Evolutionary conservation across 805 yeast species (phyloP), one percentile per base, ranked within the genome.

Genomic region (Ogataea naganishii): DNA sequence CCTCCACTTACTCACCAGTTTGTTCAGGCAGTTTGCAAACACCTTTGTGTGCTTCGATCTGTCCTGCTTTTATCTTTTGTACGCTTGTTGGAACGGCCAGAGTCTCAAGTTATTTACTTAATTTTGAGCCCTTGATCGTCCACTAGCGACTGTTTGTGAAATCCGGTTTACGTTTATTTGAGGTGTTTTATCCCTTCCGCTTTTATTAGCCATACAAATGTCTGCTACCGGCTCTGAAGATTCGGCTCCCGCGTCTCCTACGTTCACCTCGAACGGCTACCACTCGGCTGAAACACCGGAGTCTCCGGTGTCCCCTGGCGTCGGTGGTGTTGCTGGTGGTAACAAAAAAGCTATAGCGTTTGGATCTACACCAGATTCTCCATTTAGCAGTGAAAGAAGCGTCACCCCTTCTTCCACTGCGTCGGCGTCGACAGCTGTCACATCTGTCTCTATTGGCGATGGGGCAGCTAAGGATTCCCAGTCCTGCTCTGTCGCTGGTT

Each of bases 331-430:
- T 11, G 9, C 22, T 11, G n/a, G 9, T 11, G n/a, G 22, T 9
- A 20, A 20, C 11, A 9, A 20, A 9, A 20, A 20, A 20, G n/a
- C n/a, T n/a, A n/a, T n/a, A n/a, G n/a, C n/a, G n/a, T n/a, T n/a
- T n/a, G n/a, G 12, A 11, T 8, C 31, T 4, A 14, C 10, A 6
- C 51, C 53, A 8, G 46, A 44, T 13, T 54, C 60, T 8, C 61
- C 62, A 3, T 39, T 44, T 32, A 47, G 45, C 25, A 47, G 48
- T 33, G 56, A 47, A 20, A 48, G 56, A 41, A 49, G 52, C 35
- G 64, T 63, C 15, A 51, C 68, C 26, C 63, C 72, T 13, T 52
- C 67, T 9, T 66, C 70, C 13, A 59, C 67, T 22, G 40, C 50
- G 8, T 28, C 35, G 6, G 30, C 33, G 11, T 47, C 58, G 0